Evolutionary conservation across 768 basidiomycete genomes (phyloP).

Genomic region (Phanerochaete sordida): DNA sequence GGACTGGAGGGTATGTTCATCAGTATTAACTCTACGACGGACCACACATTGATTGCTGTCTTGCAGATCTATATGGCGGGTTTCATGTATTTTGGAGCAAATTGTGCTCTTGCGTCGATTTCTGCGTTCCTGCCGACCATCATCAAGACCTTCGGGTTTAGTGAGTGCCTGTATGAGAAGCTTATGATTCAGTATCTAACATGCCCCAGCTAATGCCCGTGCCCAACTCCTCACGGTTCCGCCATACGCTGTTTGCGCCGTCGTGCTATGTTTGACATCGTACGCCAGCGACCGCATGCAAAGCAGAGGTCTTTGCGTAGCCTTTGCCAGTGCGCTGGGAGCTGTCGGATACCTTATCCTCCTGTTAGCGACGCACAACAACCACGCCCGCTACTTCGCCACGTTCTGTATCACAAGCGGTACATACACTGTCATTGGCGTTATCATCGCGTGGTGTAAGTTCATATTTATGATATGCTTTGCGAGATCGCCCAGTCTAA

Average conservation of each 20-base stretch:
- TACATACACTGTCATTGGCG: constrained; percentile 72
- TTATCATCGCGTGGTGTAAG: constrained; percentile 77
- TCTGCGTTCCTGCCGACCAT: constrained; percentile 85
- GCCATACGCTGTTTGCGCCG: constrained; percentile 70
- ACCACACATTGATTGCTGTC: too few species aligned
- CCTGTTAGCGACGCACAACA: constrained; percentile 47
- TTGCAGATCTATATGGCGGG: constrained; percentile 59
- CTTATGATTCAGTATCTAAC: constrained; percentile 13
- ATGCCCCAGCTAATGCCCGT: constrained; percentile 48
- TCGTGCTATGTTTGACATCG: constrained; percentile 56
- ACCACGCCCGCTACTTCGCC: constrained; percentile 71
- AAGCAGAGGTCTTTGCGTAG: constrained; percentile 51
- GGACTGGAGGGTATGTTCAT: constrained; percentile 52
- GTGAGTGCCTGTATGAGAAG: constrained; percentile 44
- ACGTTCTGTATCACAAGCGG: constrained; percentile 75
- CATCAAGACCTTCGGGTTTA: constrained; percentile 66
- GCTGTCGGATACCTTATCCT: constrained; percentile 65
- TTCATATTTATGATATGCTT: constrained; percentile 6
- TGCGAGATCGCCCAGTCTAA: neutral
- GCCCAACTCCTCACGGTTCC: constrained; percentile 79
- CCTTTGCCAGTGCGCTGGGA: constrained; percentile 40
- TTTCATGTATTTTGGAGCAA: constrained; percentile 74
- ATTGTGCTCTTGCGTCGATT: constrained; percentile 73
- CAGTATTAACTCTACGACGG: neutral
- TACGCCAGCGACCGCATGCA: constrained; percentile 67